Base-by-base conservation (phyloP, 768 basidiomycete genomes). In the Tephrocybe sp. region DNA sequence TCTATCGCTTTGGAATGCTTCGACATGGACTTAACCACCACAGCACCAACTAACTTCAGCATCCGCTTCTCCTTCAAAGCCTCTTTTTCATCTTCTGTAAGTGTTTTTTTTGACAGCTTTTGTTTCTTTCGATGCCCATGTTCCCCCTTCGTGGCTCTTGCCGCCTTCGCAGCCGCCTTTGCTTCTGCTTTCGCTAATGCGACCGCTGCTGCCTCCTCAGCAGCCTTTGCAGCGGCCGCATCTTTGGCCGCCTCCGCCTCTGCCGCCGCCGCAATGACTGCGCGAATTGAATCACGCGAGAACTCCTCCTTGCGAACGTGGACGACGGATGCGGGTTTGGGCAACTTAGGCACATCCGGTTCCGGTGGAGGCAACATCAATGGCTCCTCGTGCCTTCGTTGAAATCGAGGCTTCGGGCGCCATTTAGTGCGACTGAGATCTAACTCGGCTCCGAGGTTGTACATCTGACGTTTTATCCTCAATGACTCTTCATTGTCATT, bases 21-120 rank as follows among this genome's bases (percentile, higher is more conserved):
- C 50, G 86, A 89, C 93, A 98, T 94, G 50, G 77, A 84, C 67
- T 85, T 88, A 31, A 99, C 96, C 32, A 99, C 96, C 5, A 96
- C 84, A 1, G 84, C 83, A 6, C 92, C 89, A 15, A 98, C 83
- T 28, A 98, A 76, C 64, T 91, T 91, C 56, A 84, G 62, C 54
- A 97, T 62, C 53, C 81, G 70, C 77, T 93, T 95, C 70, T 97
- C 93, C 74, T 86, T 88, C 42, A 75, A 74, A 4, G 72, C 78
- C 62, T 86, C 83, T 63, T 77, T 84, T 59, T 86, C 80, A 55
- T 85, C 81, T 38, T 76, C 64, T 32, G 77, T 70, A 50, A 68
- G 65, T 12, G 57, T 55, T 60, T 81, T 84, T 59, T 71, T 75
- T 19, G 62, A 52, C 1, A 66, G 57, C 52, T 69, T 70, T 28